Conservation (phyloP, 2,329 filamentous ascomycete species). For the Calonectria henricotiae region DNA sequence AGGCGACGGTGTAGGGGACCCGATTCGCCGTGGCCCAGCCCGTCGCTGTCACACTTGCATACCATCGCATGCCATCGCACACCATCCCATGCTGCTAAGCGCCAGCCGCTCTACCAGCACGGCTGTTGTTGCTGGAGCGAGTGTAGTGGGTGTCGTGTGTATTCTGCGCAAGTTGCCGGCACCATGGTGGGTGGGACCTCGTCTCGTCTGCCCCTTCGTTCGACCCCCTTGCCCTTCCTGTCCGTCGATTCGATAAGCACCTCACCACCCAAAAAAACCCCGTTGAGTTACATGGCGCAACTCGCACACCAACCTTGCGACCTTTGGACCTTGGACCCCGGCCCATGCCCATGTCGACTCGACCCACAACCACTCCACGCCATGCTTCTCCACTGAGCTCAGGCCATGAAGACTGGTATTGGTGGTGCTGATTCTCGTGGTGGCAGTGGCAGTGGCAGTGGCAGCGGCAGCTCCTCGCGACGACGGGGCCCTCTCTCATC, state of each 20-base stretch:
- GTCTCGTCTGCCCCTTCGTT: constrained; percentile 14
- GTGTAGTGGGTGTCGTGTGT: not conserved
- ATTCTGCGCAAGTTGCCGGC: not conserved
- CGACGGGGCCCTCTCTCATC: constrained; percentile 43
- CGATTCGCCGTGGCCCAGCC: constrained; percentile 32
- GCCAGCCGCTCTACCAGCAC: constrained; percentile 37
- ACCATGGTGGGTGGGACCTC: constrained; percentile 8
- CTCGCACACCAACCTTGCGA: constrained; percentile 12
- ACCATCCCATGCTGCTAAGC: constrained; percentile 36
- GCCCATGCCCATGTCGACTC: constrained; percentile 47
- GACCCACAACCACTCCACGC: constrained; percentile 49
- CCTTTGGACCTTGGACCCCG: constrained; percentile 22
- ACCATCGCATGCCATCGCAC: constrained; percentile 33
- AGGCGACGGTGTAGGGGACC: constrained; percentile 7
- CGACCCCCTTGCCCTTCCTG: constrained; percentile 14
- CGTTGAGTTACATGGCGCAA: constrained; percentile 22
- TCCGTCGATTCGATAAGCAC: constrained; percentile 22
- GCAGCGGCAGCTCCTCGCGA: constrained; percentile 41
- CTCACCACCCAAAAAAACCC: constrained; percentile 22
- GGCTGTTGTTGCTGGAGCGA: constrained; percentile 14
- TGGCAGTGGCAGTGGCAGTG: constrained; percentile 22
- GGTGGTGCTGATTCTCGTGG: constrained; percentile 41
- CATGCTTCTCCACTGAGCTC: constrained; percentile 52
- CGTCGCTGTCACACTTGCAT: constrained; percentile 28
- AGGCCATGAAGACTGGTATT: constrained; percentile 48